Evolutionary conservation across 305 asterid species (phyloP).

Genomic region (Fraxinus sp.): DNA sequence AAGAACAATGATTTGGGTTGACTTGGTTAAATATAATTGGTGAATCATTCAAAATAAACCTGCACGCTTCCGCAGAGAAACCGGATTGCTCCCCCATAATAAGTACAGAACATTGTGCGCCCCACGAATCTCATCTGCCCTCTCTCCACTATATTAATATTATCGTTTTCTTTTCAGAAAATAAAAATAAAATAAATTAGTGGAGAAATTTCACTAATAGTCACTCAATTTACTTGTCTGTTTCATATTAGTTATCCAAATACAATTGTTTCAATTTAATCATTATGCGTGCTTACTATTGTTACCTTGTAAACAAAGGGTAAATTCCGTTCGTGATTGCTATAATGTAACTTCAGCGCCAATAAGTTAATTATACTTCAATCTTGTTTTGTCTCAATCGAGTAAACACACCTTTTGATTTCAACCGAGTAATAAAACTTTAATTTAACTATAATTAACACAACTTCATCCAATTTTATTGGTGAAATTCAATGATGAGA

Average conservation of each 20-base stretch:
- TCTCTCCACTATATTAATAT: not conserved
- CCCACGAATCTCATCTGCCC: conserved; percentile 35
- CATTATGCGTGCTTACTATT: not conserved
- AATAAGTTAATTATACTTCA: too few species aligned
- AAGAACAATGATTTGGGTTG: not conserved
- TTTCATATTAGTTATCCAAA: not conserved
- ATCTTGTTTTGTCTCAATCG: not conserved
- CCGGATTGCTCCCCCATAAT: not conserved
- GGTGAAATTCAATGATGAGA: not conserved
- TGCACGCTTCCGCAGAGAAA: not conserved
- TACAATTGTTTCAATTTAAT: not conserved
- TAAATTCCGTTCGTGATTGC: not conserved
- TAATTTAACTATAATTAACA: not conserved
- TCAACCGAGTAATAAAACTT: not conserved
- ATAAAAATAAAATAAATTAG: not conserved
- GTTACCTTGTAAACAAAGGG: not conserved
- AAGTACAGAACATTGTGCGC: conserved; percentile 19
- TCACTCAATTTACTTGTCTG: not conserved
- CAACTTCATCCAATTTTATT: not conserved
- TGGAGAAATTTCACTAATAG: not conserved
- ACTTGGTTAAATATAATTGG: conserved; percentile 19
- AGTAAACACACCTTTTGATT: not conserved
- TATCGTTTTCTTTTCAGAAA: not conserved
- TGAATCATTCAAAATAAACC: not conserved
- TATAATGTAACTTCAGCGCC: not conserved